Evolutionary conservation across 257 asterid species (phyloP), one percentile per base, ranked within the genome.

Genomic region (Thymus mandschuricus): DNA sequence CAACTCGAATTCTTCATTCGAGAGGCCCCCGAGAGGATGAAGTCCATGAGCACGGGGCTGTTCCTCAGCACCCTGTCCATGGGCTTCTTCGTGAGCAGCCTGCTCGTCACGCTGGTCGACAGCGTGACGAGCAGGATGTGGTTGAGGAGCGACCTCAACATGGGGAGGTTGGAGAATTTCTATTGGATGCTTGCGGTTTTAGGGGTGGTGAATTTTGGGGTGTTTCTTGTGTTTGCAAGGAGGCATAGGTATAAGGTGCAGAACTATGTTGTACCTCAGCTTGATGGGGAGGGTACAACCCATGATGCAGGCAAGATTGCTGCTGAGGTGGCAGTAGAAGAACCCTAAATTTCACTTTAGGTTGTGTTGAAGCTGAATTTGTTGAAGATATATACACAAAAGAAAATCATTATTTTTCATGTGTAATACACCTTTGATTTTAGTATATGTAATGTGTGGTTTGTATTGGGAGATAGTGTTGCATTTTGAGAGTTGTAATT

Each of bases 11-110:
- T 92, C 59, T 92, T 92, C 75, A 89, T 89, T 41, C 71, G 92
- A 29, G 98, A 92, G 81, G 98, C 95, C 30, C 97, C 98, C 0
- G 96, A 84, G 78, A 77, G 89, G 82, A 90, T 90, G 98, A 92
- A 90, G 76, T 89, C 97, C 1, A 86, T 92, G 96, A 92, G 98
- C 78, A 92, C 96, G 0, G 98, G 97, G 6, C 65, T 92, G n/a
- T 92, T 92, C 28, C 80, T 92, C 9, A 84, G 91, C 82, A 82
- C 97, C 5, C 86, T 92, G 3, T 84, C 97, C 8, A 88, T 90
- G 92, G 97, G 98, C 3, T 92, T 73, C 48, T 92, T 92, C 10
- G 81, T 89, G 0, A 89, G 96, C 27, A 92, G 98, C 38, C 48
- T 92, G 86, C 73, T 92, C 30, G 98, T 92, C 13, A 78, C 88